Percentiles rank a stretch among this genome's conserved stretches.
Conservation (phyloP, 192 early-diverging fungal species). For the Backusella luteola region DNA sequence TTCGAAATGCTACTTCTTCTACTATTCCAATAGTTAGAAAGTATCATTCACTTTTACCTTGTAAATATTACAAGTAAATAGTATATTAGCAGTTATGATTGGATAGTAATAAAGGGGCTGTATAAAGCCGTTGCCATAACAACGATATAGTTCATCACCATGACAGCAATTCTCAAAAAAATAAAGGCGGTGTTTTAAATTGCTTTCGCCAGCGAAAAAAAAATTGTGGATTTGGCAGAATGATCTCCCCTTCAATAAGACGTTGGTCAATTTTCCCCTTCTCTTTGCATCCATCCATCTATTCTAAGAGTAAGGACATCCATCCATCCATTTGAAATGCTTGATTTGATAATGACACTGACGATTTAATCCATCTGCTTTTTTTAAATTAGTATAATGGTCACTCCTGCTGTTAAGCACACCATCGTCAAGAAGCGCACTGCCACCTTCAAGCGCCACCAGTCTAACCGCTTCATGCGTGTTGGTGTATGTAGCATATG, state of each 20-base stretch:
- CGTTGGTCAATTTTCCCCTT: slow-evolving; percentile 10
- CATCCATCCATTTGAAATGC: slow-evolving; percentile 21
- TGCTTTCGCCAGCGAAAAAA: neutral
- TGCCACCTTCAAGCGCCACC: slow-evolving; percentile 94
- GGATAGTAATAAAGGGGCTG: no score
- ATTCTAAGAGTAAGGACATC: slow-evolving; percentile 19
- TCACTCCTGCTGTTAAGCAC: slow-evolving; percentile 90
- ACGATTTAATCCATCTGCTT: neutral
- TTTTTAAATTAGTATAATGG: slow-evolving; percentile 66
- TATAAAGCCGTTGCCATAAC: no score
- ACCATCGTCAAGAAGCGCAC: slow-evolving; percentile 99
- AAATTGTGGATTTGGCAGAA: slow-evolving; percentile 5
- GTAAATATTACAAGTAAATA: no score
- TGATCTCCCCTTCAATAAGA: slow-evolving; percentile 12
- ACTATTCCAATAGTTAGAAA: no score
- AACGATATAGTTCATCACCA: no score
- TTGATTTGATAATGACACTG: neutral
- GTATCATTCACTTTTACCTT: no score
- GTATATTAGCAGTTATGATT: no score
- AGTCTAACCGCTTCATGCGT: slow-evolving; percentile 98
- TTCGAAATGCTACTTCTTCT: no score
- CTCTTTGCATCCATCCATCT: slow-evolving; percentile 33
- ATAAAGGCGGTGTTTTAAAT: no score
- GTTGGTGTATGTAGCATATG: slow-evolving; percentile 66
- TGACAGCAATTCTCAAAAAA: no score